Evolutionary conservation across 192 early-diverging fungal species (phyloP), one percentile per base, ranked within the genome.

Genomic region (Nowakowskiella sp.): DNA sequence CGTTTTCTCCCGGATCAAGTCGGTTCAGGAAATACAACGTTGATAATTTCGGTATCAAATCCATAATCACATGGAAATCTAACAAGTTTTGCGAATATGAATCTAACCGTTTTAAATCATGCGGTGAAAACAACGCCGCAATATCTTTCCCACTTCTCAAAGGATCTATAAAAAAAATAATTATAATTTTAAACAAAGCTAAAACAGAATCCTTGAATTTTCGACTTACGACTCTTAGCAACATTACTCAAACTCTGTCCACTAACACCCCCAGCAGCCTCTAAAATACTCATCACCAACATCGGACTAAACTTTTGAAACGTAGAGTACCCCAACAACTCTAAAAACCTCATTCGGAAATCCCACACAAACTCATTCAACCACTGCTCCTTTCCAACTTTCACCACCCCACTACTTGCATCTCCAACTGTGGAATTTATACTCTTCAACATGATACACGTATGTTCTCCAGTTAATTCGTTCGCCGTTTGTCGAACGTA

Each of bases 401-500:
- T 54, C 25, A 82, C 72, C 58, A 83, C 62, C 42, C 56, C 61
- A 6, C 32, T 29, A 10, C 39, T 54, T 22, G 74, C 39, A 66
- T 80, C 61, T 42, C 59, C 59, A 51, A 47, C 43, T 4, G 65
- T 67, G 1, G 55, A 66, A 6, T 74, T 58, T 23, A 98, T 71
- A 2, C 82, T 81, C 51, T 86, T 88, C 31, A 99, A 75, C 92
- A 99, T 95, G 6, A 99, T 88, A 60, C 91, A 95, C 4, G 96
- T 92, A 61, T 97, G 89, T 65, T 99, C 96, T 51, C 96, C 96
- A 1, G 96, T 99, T 27, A 99, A 67, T 7, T 95, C 92, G 58
- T 99, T 99, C 56, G 85, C 66, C 6, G 96, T 99, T 64, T 99
- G 96, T 27, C 96, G 88, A 47, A 97, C 62, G 60, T 99, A 99